Evolutionary conservation across 1,284 basidiomycete species (phyloP).

Genomic region (Apiotrichum porosum): DNA sequence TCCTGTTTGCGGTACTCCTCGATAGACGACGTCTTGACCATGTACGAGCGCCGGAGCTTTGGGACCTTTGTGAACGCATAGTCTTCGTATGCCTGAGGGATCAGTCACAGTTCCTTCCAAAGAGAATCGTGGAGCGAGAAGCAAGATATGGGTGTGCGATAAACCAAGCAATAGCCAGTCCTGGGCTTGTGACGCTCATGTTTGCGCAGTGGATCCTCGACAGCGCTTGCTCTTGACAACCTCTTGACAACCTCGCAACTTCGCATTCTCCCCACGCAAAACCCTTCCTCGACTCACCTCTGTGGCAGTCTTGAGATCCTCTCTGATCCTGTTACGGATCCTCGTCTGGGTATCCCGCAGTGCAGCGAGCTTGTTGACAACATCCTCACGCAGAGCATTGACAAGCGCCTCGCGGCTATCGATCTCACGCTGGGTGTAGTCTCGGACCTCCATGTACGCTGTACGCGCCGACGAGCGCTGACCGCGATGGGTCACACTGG

Average conservation of each 20-base stretch:
- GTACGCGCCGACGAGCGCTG: constrained; percentile 58
- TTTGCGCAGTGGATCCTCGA: no score
- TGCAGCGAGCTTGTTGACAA: constrained; percentile 61
- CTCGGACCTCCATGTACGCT: constrained; percentile 76
- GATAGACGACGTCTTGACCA: constrained; percentile 73
- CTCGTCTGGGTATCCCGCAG: constrained; percentile 75
- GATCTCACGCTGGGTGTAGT: constrained; percentile 78
- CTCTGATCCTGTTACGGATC: constrained; percentile 80
- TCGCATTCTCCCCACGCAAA: no score
- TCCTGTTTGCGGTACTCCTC: constrained; percentile 54
- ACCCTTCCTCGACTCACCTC: no score
- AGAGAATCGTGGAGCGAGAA: no score
- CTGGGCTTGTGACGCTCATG: no score
- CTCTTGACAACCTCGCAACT: no score
- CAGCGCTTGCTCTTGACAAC: no score
- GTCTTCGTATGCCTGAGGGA: constrained; percentile 74
- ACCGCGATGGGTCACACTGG: constrained; percentile 53
- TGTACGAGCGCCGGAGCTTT: constrained; percentile 68
- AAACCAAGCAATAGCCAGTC: no score
- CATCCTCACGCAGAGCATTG: constrained; percentile 62
- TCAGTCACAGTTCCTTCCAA: no score
- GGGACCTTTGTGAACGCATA: constrained; percentile 70
- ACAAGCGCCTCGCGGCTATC: constrained; percentile 73
- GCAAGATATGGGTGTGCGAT: no score
- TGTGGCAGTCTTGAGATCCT: constrained; percentile 73